Base-by-base conservation (phyloP, 2,329 filamentous ascomycete species). In the Ophiostoma novo-ulmi region DNA sequence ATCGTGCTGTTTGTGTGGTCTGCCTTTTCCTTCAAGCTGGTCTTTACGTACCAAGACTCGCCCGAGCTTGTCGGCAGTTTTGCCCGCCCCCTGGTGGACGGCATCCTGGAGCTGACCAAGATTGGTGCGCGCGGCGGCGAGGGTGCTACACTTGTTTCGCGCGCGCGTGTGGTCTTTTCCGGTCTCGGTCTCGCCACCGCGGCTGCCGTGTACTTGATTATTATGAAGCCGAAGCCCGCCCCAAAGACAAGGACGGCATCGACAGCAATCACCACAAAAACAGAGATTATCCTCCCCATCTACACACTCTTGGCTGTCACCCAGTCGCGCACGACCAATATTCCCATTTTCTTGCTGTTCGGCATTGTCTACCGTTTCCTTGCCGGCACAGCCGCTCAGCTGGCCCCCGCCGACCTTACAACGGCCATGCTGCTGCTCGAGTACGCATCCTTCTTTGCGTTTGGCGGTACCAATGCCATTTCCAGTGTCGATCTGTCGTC, bases 401-500 rank as follows among this genome's bases (percentile, higher is more conserved):
- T 89, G 67, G 80, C 81, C 31, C 78, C 82, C 31, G 76, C 83
- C 36, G 88, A 93, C 75, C 83, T 91, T 65, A 89, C 89, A 5
- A 86, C 89, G 11, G 89, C 91, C 0, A 87, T 87, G 10, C 82
- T 97, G 44, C 86, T 98, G 44, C 82, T 97, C 58, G 90, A 96
- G 75, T 89, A 94, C 80, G 83, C 88, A 48, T 89, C 90, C 69
- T 99, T 97, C 84, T 99, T 98, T 78, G 90, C 92, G 39, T 88
- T 93, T 73, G 95, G 94, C 35, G 93, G 93, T 77, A 92, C 92
- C 66, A 99, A 99, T 78, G 91, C 95, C 58, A 97, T 99, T 75
- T 97, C 94, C 14, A 94, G 91, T n/a, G 88, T 99, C 75, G 94
- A 98, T 77, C 85, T 99, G 26, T 96, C 93, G 6, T 97, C 90